Conservation (phyloP, 2,329 filamentous ascomycete species). For the Cladosporium sp. region DNA sequence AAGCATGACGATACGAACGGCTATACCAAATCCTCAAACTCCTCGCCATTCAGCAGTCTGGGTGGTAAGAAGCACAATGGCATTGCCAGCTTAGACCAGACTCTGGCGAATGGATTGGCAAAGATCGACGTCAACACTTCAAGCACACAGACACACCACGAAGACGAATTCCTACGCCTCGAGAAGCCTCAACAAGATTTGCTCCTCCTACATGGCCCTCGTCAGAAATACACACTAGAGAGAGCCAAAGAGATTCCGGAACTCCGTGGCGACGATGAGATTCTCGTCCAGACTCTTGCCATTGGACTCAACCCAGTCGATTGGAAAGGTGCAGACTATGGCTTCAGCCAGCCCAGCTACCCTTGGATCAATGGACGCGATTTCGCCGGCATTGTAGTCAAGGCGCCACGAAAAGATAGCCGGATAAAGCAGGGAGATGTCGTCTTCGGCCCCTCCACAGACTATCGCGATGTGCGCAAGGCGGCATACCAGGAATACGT, state of each 20-base stretch:
- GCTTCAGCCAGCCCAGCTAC: slow-evolving; percentile 67
- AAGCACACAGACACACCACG: not conserved
- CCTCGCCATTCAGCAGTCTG: slow-evolving; percentile 13
- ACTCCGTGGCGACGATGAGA: slow-evolving; percentile 49
- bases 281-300: slow-evolving; percentile 64
- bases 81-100: slow-evolving; percentile 5
- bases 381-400: slow-evolving; percentile 65
- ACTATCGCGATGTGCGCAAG: slow-evolving; percentile 72
- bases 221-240: slow-evolving; percentile 40
- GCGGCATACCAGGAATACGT: slow-evolving; percentile 72
- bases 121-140: not conserved
- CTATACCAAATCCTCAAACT: not conserved
- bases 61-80: slow-evolving; percentile 6
- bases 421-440: slow-evolving; percentile 61
- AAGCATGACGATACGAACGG: slow-evolving; percentile 15
- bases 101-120: not conserved
- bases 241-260: slow-evolving; percentile 35
- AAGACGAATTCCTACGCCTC: slow-evolving; percentile 38
- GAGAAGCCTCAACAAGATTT: slow-evolving; percentile 38
- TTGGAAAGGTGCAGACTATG: slow-evolving; percentile 70
- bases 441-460: slow-evolving; percentile 68
- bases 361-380: slow-evolving; percentile 72
- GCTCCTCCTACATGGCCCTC: slow-evolving; percentile 39
- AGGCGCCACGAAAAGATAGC: slow-evolving; percentile 44
- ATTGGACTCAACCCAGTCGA: slow-evolving; percentile 78